phyloP scores from a whole-genome alignment of 2,329 filamentous ascomycete species.

The Exophiala dermatitidis region DNA sequence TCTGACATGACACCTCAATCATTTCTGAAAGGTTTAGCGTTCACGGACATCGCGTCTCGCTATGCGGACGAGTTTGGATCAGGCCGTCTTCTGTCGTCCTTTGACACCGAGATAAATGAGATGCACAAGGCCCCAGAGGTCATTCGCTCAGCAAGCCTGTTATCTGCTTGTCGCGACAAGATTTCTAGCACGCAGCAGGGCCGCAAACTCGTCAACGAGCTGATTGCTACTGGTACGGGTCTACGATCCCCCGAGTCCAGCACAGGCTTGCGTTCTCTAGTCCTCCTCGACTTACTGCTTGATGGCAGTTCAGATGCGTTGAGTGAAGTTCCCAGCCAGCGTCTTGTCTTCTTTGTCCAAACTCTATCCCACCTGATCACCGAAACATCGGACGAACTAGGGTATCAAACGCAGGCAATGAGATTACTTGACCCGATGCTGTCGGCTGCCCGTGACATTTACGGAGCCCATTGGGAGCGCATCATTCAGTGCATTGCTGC shows the following conservation, averaged over 20 bases:
- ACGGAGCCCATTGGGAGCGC: conserved; percentile 79
- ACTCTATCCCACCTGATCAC: conserved; percentile 61
- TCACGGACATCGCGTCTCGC: conserved; percentile 35
- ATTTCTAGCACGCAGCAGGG: conserved; percentile 44
- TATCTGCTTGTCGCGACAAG: conserved; percentile 45
- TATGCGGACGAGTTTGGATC: conserved; percentile 27
- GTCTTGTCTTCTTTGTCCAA: conserved; percentile 74
- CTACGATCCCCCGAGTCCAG: conserved; percentile 7
- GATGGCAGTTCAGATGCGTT: conserved; percentile 43
- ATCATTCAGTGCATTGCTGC: conserved; percentile 52
- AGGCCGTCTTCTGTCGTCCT: conserved; percentile 30
- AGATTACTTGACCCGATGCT: conserved; percentile 51
- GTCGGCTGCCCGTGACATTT: conserved; percentile 70
- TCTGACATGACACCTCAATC: conserved; percentile 12
- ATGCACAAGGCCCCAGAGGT: conserved; percentile 36
- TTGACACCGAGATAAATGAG: conserved; percentile 30
- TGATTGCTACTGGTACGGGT: conserved; percentile 54
- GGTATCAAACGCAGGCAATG: conserved; percentile 35
- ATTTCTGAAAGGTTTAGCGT: conserved; percentile 38
- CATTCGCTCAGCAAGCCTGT: conserved; percentile 42
- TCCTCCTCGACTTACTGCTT: conserved; percentile 50
- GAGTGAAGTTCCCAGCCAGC: conserved; percentile 48
- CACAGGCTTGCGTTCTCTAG: conserved; percentile 32
- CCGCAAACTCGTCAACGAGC: conserved; percentile 51
- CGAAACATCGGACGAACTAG: conserved; percentile 44